Evolutionary conservation across 2,329 filamentous ascomycete species (phyloP).

Genomic region (Colletotrichum coccodes): DNA sequence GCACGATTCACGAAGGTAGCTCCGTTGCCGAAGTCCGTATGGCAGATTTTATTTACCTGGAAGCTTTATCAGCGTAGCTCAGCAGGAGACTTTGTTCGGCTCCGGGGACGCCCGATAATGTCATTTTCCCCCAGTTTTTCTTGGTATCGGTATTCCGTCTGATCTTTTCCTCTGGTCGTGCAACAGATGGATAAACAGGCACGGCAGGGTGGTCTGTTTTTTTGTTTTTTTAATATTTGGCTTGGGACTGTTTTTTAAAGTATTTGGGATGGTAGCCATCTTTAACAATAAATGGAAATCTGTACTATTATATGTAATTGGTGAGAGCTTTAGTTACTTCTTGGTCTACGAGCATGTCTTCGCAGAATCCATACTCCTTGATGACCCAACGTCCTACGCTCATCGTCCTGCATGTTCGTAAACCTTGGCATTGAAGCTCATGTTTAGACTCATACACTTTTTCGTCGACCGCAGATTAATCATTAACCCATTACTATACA

Average conservation of each 20-base stretch:
- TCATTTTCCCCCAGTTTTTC: slow-evolving; percentile 47
- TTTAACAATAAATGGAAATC: no score
- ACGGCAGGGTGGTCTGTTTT: no score
- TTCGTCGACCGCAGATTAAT: no score
- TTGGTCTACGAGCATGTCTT: no score
- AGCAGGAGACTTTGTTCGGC: no score
- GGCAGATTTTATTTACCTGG: slow-evolving; percentile 43
- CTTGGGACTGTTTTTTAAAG: slow-evolving; percentile 9
- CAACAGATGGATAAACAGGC: slow-evolving; percentile 43
- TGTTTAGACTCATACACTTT: no score
- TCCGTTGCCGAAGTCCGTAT: slow-evolving; percentile 44
- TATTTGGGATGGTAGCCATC: not conserved
- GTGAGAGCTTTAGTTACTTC: not conserved
- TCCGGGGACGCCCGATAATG: slow-evolving; percentile 35
- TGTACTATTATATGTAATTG: not conserved
- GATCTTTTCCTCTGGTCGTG: slow-evolving; percentile 50
- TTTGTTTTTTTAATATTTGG: not conserved
- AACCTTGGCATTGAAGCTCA: no score
- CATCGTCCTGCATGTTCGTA: no score
- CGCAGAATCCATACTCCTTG: no score
- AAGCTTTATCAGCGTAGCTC: slow-evolving; percentile 42
- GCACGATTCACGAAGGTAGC: slow-evolving; percentile 46
- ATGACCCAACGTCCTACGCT: no score
- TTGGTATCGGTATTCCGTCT: slow-evolving; percentile 49
- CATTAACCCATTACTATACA: not conserved